Conservation (phyloP, 1,284 basidiomycete genomes). For the Cryptococcus neoformans region DNA sequence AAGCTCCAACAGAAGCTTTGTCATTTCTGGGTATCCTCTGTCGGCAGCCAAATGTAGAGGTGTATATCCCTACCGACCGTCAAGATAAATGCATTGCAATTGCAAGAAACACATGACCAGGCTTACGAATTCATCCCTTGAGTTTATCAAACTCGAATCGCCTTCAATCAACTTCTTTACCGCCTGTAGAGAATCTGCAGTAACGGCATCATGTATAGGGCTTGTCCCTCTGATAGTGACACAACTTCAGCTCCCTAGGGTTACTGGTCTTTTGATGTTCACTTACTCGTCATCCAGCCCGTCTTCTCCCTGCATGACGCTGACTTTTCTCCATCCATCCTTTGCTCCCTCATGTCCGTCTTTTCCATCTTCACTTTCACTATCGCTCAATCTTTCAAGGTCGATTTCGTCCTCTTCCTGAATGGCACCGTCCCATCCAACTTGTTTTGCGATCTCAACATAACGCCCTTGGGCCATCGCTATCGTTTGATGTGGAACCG, state of each 20-base stretch:
- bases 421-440: conserved; percentile 59
- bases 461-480: conserved; percentile 58
- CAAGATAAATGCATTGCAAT: neutral
- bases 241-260: conserved; percentile 27
- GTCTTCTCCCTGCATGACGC: conserved; percentile 16
- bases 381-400: conserved; percentile 31
- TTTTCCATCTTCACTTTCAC: conserved; percentile 34
- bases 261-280: conserved; percentile 46
- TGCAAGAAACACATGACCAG: neutral
- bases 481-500: conserved; percentile 50
- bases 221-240: conserved; percentile 11
- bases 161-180: conserved; percentile 54
- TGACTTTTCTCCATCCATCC: conserved; percentile 11
- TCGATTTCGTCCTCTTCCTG: conserved; percentile 16
- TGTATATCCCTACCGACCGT: conserved; percentile 65
- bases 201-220: conserved; percentile 62
- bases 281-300: conserved; percentile 8
- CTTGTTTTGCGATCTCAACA: conserved; percentile 62
- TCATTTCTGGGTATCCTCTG: conserved; percentile 62
- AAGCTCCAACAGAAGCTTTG: conserved; percentile 59
- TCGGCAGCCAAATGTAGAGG: conserved; percentile 81
- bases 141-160: conserved; percentile 52
- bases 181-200: conserved; percentile 57
- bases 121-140: conserved; percentile 63
- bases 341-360: conserved; percentile 6